Evolutionary conservation across 768 basidiomycete genomes (phyloP).

Genomic region (Serpula lacrymans): DNA sequence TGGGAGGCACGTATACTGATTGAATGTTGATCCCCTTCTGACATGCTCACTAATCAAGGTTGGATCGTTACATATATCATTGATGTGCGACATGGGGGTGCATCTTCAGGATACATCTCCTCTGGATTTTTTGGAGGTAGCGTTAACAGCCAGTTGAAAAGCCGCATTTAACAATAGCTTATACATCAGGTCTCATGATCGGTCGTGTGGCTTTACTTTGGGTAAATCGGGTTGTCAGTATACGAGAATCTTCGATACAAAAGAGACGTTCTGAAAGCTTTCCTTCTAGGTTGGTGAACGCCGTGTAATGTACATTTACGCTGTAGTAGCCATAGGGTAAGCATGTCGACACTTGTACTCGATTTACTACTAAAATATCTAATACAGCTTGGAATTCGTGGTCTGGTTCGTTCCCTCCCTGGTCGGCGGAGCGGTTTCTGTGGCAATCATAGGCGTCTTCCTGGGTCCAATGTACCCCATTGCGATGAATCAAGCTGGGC

Average conservation of each 20-base stretch:
- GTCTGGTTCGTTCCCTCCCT: conserved; percentile 71
- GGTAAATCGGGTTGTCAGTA: conserved; percentile 15
- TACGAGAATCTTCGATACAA: neutral
- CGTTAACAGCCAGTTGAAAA: neutral
- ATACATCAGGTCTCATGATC: conserved; percentile 20
- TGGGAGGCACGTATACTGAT: conserved; percentile 35
- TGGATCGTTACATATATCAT: conserved; percentile 66
- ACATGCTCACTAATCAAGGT: conserved; percentile 33
- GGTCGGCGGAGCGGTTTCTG: conserved; percentile 58
- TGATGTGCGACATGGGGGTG: conserved; percentile 39
- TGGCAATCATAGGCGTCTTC: conserved; percentile 61
- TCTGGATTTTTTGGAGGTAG: conserved; percentile 34
- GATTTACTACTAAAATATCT: neutral
- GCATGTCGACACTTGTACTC: neutral
- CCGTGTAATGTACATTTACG: conserved; percentile 25
- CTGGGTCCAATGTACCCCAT: conserved; percentile 79
- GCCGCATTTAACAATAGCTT: neutral
- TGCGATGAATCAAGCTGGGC: conserved; percentile 31
- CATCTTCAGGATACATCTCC: conserved; percentile 45
- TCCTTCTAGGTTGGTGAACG: conserved; percentile 29
- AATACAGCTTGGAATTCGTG: conserved; percentile 56
- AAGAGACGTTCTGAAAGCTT: neutral
- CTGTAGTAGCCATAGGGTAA: conserved; percentile 25
- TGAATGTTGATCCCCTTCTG: neutral
- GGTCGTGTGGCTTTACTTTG: conserved; percentile 27